Conservation (phyloP, 2,329 filamentous ascomycete species). For the Colletotrichum navitas region DNA sequence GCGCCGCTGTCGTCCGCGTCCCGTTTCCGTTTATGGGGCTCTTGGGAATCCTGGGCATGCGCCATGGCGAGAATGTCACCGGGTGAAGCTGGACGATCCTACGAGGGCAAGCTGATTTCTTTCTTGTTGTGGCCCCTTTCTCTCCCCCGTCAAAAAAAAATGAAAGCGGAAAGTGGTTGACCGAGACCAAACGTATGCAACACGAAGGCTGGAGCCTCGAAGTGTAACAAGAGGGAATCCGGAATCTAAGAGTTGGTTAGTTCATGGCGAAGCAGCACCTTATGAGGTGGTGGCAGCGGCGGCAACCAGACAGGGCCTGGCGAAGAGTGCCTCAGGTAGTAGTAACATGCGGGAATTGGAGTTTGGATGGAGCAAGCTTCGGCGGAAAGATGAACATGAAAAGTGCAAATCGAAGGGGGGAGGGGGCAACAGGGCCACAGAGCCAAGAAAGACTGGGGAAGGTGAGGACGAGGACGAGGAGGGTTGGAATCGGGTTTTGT, state of each 20-base stretch:
- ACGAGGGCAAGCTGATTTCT: conserved; percentile 14
- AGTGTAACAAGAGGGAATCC: conserved; percentile 18
- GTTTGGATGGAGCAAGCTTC: conserved; percentile 35
- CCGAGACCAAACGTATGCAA: not conserved
- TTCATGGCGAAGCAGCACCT: conserved; percentile 41
- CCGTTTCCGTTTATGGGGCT: conserved; percentile 63
- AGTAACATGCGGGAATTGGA: conserved; percentile 19
- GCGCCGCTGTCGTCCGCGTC: conserved; percentile 59
- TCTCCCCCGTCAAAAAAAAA: conserved; percentile 6
- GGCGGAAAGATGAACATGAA: conserved; percentile 35
- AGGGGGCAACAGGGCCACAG: conserved; percentile 20
- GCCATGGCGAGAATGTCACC: conserved; percentile 52
- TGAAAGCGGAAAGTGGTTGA: not conserved
- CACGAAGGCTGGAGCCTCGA: conserved; percentile 33
- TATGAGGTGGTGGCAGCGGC: conserved; percentile 30
- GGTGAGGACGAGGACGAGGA: not conserved
- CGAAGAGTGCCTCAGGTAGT: conserved; percentile 37
- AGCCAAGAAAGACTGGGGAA: conserved; percentile 32
- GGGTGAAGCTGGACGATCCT: conserved; percentile 9
- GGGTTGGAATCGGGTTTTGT: conserved; percentile 33
- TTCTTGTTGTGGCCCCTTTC: conserved; percentile 7
- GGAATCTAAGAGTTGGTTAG: conserved; percentile 30
- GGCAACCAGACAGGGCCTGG: conserved; percentile 12
- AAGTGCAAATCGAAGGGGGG: conserved; percentile 28
- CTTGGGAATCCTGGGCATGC: conserved; percentile 54